Evolutionary conservation across 2,329 filamentous ascomycete species (phyloP).

Genomic region (Rhytidhysteron rufulum): DNA sequence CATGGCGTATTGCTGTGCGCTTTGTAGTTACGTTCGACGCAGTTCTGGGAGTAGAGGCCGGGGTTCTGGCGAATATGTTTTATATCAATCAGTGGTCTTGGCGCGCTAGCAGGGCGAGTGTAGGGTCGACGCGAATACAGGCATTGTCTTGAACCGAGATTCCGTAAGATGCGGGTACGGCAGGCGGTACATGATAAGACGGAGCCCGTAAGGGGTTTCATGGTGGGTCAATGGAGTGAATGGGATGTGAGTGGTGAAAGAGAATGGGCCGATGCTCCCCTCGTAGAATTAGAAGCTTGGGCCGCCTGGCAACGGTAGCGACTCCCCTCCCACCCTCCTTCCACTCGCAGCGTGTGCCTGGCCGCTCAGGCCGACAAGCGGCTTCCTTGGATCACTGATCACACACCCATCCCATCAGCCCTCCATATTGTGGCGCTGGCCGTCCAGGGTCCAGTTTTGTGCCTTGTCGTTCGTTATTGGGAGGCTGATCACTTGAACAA

Average conservation of each 20-base stretch:
- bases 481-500: too few relatives aligned
- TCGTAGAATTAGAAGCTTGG: too few relatives aligned
- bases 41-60: conserved; percentile 77
- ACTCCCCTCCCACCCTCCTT: too few relatives aligned
- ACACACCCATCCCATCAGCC: background rate
- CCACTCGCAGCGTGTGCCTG: too few relatives aligned
- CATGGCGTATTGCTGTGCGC: conserved; percentile 49
- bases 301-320: too few relatives aligned
- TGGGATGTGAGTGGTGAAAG: too few relatives aligned
- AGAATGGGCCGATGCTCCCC: too few relatives aligned
- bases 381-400: too few relatives aligned
- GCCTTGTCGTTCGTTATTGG: background rate
- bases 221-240: too few relatives aligned
- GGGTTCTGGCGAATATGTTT: conserved; percentile 87
- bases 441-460: background rate
- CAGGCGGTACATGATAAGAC: conserved; percentile 13
- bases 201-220: conserved; percentile 19
- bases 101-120: conserved; percentile 65
- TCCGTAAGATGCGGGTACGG: conserved; percentile 7
- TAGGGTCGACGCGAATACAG: conserved; percentile 40
- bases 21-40: conserved; percentile 77
- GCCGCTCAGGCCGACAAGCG: too few relatives aligned
- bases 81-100: conserved; percentile 75
- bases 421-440: background rate
- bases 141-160: conserved; percentile 10